Conservation (phyloP, 1,284 basidiomycete species). For the Pseudozyma thailandica region DNA sequence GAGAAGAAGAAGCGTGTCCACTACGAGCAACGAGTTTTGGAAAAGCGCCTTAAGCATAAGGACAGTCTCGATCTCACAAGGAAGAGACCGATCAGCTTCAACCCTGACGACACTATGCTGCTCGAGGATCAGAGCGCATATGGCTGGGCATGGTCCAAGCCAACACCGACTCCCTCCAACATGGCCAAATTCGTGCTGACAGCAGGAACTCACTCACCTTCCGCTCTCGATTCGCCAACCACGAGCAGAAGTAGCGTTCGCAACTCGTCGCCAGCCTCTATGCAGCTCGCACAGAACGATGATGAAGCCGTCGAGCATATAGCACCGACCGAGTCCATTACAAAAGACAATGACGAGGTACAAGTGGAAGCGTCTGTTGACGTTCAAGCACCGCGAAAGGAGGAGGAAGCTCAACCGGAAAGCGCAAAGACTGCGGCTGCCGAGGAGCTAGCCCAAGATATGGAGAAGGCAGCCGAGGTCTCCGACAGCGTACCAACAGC, state of each 20-base stretch:
- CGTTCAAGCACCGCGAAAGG: too few species aligned
- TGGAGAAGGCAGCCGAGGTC: too few species aligned
- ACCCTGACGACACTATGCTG: conserved; percentile 51
- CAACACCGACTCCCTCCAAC: conserved; percentile 19
- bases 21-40: conserved; percentile 44
- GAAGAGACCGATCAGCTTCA: conserved; percentile 44
- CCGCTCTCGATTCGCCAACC: conserved; percentile 15
- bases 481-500: too few species aligned
- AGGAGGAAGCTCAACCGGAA: too few species aligned
- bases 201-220: conserved; percentile 1
- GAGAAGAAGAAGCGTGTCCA: conserved; percentile 49
- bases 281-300: background rate
- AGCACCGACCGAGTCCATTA: too few species aligned
- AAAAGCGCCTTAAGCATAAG: conserved; percentile 45
- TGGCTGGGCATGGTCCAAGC: conserved; percentile 27
- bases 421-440: too few species aligned
- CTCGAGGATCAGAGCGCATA: conserved; percentile 18
- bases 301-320: background rate
- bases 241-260: conserved; percentile 4
- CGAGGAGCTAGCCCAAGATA: too few species aligned
- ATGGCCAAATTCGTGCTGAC: conserved; percentile 6
- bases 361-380: too few species aligned
- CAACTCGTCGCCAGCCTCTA: conserved; percentile 9
- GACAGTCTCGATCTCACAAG: conserved; percentile 51
- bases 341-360: too few species aligned